Evolutionary conservation across 495 filamentous ascomycete species (phyloP), one percentile per base, ranked within the genome.

Genomic region (Hypoxylon crocopeplum): DNA sequence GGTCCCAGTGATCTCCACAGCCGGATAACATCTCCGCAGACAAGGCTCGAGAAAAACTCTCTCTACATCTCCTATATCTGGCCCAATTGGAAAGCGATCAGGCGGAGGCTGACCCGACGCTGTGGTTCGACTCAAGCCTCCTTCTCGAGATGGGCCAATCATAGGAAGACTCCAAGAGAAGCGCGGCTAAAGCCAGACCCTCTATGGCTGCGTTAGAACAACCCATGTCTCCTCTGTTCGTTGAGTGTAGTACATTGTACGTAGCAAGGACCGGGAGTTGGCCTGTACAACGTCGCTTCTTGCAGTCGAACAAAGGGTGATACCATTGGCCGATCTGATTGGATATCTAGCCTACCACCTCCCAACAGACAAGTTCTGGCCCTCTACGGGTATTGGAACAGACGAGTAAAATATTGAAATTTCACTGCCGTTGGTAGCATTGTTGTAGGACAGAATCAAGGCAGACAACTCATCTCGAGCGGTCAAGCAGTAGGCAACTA

Each of bases 131-230:
- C 45, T 24, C 15, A 45, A 19, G 13, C 12, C 51, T 30, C 59
- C 59, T 37, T 64, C 44, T 53, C 19, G 3, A 39, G 21, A 57
- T 30, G 24, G 21, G 29, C 60, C 64, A 64, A 64, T 62, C 36
- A 57, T 36, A 24, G 3, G 5, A 1, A 20, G 27, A 37, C 12
- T 5, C 12, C 24, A 11, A 48, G 36, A 42, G 17, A 44, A 47
- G 49, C 61, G 55, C 61, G 61, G 61, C 39, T 59, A 64, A 56
- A 36, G 12, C 8, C 38, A 59, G 7, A 48, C 27, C 19, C 6
- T 56, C 13, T 55, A 49, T 64, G 49, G 48, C 32, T 15, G 30
- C 20, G 5, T 13, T 29, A 21, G 36, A n/a, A 36, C n/a, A 13
- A 33, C 36, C 42, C 27, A 64, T 55, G 45, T 47, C 38, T 46